phyloP scores from a whole-genome alignment of 148 eudicot species.

The Dysphania ambrosioides region DNA sequence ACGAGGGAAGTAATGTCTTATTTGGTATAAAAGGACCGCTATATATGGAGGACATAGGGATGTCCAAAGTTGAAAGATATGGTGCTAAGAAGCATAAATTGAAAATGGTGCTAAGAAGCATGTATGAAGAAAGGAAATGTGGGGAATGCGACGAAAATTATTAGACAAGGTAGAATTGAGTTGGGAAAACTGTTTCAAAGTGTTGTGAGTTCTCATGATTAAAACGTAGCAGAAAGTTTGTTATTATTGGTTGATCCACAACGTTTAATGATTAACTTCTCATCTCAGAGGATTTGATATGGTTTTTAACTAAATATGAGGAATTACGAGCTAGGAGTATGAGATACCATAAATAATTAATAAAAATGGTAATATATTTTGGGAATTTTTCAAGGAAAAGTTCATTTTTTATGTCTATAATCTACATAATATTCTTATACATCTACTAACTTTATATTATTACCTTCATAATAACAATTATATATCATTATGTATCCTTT shows the following conservation, averaged over 20 bases:
- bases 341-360: too few species aligned
- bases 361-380: too few species aligned
- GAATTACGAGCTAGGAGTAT: too few species aligned
- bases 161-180: constrained; percentile 79
- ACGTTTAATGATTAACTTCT: constrained; percentile 89
- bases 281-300: constrained; percentile 83
- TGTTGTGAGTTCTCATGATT: constrained; percentile 77
- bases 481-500: too few species aligned
- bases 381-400: too few species aligned
- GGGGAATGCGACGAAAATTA: constrained; percentile 58
- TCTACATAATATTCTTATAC: too few species aligned
- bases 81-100: constrained; percentile 57
- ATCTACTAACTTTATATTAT: too few species aligned
- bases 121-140: constrained; percentile 40
- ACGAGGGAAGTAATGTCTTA: constrained; percentile 70
- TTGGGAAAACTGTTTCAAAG: constrained; percentile 69
- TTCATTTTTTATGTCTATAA: too few species aligned
- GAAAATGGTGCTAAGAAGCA: constrained; percentile 30
- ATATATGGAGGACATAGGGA: constrained; percentile 36
- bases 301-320: constrained; percentile 76
- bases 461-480: too few species aligned
- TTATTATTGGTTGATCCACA: constrained; percentile 69
- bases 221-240: constrained; percentile 74
- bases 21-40: constrained; percentile 71
- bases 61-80: constrained; percentile 36